Percentiles rank a stretch among this genome's conserved stretches.
phyloP scores from a whole-genome alignment of 805 yeast species.

The Pachysolen tannophilus region DNA sequence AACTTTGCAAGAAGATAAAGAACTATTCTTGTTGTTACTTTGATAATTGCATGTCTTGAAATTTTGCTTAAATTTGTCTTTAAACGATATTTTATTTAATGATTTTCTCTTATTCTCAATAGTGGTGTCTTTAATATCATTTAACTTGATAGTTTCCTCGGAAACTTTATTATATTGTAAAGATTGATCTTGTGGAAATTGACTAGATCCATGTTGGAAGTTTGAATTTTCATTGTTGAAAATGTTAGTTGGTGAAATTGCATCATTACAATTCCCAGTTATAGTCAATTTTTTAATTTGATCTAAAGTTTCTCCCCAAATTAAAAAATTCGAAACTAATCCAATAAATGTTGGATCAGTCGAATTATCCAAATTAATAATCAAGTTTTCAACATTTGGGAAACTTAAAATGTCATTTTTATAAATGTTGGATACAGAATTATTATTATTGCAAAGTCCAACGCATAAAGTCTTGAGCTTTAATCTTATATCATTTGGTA shows the following conservation, averaged over 20 bases:
- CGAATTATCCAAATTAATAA: slow-evolving; percentile 5
- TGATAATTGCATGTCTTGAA: slow-evolving; percentile 1
- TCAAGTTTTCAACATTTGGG: slow-evolving; percentile 7
- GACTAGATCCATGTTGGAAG: neutral
- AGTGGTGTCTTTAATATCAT: neutral
- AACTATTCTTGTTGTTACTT: no score
- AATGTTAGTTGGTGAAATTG: slow-evolving; percentile 1
- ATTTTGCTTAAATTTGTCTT: neutral
- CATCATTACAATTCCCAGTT: neutral
- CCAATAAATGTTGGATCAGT: neutral
- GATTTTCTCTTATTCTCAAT: neutral
- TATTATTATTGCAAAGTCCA: neutral
- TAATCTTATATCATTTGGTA: neutral
- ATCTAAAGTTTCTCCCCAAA: slow-evolving; percentile 5
- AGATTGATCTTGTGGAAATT: neutral
- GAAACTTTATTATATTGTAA: neutral
- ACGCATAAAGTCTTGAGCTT: slow-evolving; percentile 6
- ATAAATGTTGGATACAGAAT: slow-evolving; percentile 2
- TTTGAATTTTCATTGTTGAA: neutral
- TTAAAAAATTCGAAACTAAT: slow-evolving; percentile 3
- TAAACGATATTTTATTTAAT: neutral
- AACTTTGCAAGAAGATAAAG: no score
- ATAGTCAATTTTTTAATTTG: slow-evolving; percentile 5
- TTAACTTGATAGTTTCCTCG: no score
- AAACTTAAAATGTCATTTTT: slow-evolving; percentile 6